Percentiles rank a stretch among this genome's conserved stretches.
Conservation (phyloP, 345 rosid species). For the Ricinus communis region DNA sequence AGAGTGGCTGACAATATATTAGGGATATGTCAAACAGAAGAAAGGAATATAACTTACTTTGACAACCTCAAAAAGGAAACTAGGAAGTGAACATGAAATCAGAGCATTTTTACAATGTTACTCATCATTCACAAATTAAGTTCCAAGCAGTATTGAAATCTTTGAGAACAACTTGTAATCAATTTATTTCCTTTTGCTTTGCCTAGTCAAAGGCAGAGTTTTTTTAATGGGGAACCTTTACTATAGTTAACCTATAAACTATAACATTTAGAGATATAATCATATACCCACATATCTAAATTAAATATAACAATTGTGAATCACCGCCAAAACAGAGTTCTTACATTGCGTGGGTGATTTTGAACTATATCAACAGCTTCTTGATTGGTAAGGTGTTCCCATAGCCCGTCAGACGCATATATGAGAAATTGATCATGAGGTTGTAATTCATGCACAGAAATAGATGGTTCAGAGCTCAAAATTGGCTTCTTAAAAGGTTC, state of each 20-base stretch:
- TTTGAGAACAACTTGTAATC: not conserved
- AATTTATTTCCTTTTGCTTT: not conserved
- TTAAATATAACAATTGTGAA: not conserved
- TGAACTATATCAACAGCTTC: conserved; percentile 38
- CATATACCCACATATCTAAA: not conserved
- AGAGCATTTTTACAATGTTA: not conserved
- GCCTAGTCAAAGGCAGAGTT: not conserved
- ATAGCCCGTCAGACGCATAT: conserved; percentile 36
- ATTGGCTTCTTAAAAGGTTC: conserved; percentile 35
- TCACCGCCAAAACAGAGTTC: not conserved
- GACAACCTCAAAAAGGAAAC: not conserved
- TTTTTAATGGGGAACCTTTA: not conserved
- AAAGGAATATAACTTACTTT: not conserved
- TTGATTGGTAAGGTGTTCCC: conserved; percentile 40
- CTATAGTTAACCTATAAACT: not conserved
- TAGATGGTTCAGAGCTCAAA: conserved; percentile 34
- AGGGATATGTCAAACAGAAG: not conserved
- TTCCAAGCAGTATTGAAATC: not conserved
- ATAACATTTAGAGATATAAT: not conserved
- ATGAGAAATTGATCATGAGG: conserved; percentile 33
- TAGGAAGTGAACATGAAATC: not conserved
- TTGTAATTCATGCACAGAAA: conserved; percentile 25
- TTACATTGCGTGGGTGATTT: conserved; percentile 29
- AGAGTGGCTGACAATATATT: not conserved
- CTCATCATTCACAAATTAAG: not conserved